Conservation (phyloP, 352 stramenopile genomes). For the Phytophthora cajani region DNA sequence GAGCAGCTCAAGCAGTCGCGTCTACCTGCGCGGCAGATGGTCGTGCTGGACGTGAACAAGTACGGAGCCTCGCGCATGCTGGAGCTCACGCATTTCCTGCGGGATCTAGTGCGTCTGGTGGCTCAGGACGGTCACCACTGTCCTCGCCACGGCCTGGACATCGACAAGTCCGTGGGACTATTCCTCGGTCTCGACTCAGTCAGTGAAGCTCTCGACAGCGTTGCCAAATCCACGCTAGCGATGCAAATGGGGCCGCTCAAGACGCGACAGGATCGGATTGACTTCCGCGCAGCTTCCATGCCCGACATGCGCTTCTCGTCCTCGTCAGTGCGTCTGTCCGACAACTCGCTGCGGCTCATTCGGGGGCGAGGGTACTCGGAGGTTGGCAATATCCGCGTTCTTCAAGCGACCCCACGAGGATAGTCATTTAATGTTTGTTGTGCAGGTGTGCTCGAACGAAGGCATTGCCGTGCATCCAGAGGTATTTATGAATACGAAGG, state of each 20-base stretch:
- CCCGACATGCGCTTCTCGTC: conserved; percentile 67
- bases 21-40: conserved; percentile 52
- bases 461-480: not conserved
- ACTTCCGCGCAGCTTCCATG: conserved; percentile 72
- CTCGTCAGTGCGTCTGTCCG: conserved; percentile 36
- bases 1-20: conserved; percentile 60
- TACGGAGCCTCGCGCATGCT: conserved; percentile 63
- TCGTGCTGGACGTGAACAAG: conserved; percentile 67
- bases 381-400: not conserved
- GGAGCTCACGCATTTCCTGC: conserved; percentile 72
- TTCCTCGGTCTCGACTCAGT: conserved; percentile 64
- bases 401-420: not conserved
- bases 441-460: not conserved
- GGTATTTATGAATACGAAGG: conserved; percentile 16
- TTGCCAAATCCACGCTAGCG: conserved; percentile 35
- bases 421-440: not conserved
- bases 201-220: conserved; percentile 49
- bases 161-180: conserved; percentile 71
- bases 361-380: conserved; percentile 46
- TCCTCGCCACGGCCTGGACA: conserved; percentile 51
- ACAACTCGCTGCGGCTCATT: conserved; percentile 33
- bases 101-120: conserved; percentile 58
- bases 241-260: conserved; percentile 47
- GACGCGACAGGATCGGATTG: conserved; percentile 74
- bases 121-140: conserved; percentile 49